Evolutionary conservation across 164 flowering plant species (phyloP), one percentile per base, ranked within the genome.

Genomic region (Malania oleifera): DNA sequence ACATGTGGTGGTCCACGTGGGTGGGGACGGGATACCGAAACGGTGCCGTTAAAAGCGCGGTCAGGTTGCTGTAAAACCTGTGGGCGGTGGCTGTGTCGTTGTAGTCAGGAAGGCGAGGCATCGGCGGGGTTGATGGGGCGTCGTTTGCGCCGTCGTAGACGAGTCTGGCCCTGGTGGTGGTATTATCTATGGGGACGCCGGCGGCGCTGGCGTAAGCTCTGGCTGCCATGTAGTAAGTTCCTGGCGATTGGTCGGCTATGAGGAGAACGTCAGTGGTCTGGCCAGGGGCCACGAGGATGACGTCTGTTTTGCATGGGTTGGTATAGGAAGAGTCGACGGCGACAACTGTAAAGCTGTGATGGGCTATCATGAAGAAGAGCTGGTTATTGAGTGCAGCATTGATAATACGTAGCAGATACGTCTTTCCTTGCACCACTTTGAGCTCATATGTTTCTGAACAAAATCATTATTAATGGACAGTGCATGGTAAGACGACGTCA

Each of bases 1-100:
- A 64, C 62, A 64, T 57, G 47, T 37, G 3, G 18, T 64, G 56
- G 39, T 64, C 62, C 24, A 57, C 57, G 5, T 38, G 8, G 1
- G 12, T 24, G 0, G 68, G 68, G 19, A 40, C 56, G 3, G 55
- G 53, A 8, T 7, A 11, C 53, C 53, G 24, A 13, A 50, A 50
- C 5, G 29, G 15, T 29, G 18, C 28, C 13, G 2, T 57, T 1
- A 24, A 13, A n/a, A 49, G 61, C 26, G 62, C 41, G 3, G 62
- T 64, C 10, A 64, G n/a, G 8, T 40, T 64, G 49, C 8, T 38
- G 57, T 24, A 53, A 29, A 62, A 62, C 13, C 22, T 41, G 52
- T 23, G 24, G 43, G 65, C 65, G 3, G 59, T 43, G 15, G 28
- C 14, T 7, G 65, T 62, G 49, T 62, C 65, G 37, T 40, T 52